A percentile compares a stretch with the other conserved stretches of the same genome.
Evolutionary conservation across 192 early-diverging fungal genomes (phyloP).

Genomic region (Lobosporangium transversale): DNA sequence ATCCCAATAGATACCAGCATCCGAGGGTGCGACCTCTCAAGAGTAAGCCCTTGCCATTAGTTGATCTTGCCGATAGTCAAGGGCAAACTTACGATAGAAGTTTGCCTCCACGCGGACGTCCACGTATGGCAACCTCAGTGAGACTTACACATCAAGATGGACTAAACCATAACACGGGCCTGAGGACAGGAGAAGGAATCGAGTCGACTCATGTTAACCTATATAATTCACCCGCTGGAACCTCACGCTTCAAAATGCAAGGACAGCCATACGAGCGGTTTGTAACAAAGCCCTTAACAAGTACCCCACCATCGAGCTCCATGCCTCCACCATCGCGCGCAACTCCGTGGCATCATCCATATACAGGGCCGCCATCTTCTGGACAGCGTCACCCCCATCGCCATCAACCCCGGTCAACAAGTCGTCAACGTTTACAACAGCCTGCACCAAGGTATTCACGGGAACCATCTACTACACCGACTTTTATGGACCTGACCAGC

Average conservation of each 20-base stretch:
- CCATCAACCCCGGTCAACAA: not conserved
- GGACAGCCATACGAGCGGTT: not conserved
- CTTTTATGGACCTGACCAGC: not conserved
- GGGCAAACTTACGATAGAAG: not conserved
- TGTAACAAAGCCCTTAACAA: not conserved
- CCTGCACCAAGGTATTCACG: not conserved
- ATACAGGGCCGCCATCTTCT: not conserved
- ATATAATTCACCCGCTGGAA: no score
- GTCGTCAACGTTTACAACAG: not conserved
- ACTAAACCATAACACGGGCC: no score
- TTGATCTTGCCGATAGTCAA: not conserved
- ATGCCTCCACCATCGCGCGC: not conserved
- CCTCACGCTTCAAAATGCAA: not conserved
- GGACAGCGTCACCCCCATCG: not conserved
- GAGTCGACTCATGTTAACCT: no score
- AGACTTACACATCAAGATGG: no score
- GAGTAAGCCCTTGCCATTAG: not conserved
- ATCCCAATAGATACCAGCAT: not conserved
- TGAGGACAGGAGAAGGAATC: no score
- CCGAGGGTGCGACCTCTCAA: constrained; percentile 2
- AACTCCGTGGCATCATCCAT: not conserved
- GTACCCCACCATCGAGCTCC: not conserved
- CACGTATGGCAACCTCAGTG: no score
- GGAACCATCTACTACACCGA: not conserved
- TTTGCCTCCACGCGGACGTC: no score